A percentile compares a stretch with the other conserved stretches of the same genome.
These are phyloP conservation scores for Drechslera avenae DNA, from an alignment of 2,329 filamentous ascomycete genomes.

Conservation along the genomic window DNA sequence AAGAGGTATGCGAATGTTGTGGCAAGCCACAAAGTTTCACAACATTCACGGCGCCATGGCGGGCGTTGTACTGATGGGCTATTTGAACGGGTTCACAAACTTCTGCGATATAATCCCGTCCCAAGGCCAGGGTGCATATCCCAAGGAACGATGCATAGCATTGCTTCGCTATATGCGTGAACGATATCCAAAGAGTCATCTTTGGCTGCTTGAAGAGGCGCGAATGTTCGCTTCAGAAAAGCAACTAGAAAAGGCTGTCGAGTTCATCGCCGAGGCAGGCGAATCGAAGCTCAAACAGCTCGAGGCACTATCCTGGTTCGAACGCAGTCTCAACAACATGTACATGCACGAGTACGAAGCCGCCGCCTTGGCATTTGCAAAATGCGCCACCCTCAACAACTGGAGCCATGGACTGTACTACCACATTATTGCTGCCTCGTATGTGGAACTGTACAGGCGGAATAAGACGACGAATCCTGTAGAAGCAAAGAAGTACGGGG, in stretches of 20 bases:
- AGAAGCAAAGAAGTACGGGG: conserved; percentile 52
- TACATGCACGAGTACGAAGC: conserved; percentile 76
- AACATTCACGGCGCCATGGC: conserved; percentile 95
- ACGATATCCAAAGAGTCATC: conserved; percentile 77
- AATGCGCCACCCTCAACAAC: conserved; percentile 64
- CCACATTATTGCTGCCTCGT: conserved; percentile 79
- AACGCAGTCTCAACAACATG: conserved; percentile 78
- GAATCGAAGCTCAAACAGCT: conserved; percentile 85
- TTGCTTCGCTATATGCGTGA: conserved; percentile 75
- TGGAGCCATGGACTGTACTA: conserved; percentile 92
- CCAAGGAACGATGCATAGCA: conserved; percentile 66
- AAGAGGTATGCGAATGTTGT: conserved; percentile 81
- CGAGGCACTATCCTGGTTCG: conserved; percentile 82
- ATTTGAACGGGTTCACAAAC: conserved; percentile 85
- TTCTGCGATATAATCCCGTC: conserved; percentile 85
- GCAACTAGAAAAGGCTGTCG: conserved; percentile 69
- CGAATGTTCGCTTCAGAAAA: conserved; percentile 72
- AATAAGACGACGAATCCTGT: conserved; percentile 48
- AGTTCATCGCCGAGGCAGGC: conserved; percentile 64
- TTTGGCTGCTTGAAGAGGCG: conserved; percentile 90
- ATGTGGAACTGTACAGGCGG: conserved; percentile 80
- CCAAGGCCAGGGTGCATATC: conserved; percentile 67
- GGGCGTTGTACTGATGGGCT: conserved; percentile 78
- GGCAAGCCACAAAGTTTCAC: conserved; percentile 82
- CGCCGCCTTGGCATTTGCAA: conserved; percentile 75